Conservation (phyloP, 768 basidiomycete genomes). For the Panaeolus papilionaceus region DNA sequence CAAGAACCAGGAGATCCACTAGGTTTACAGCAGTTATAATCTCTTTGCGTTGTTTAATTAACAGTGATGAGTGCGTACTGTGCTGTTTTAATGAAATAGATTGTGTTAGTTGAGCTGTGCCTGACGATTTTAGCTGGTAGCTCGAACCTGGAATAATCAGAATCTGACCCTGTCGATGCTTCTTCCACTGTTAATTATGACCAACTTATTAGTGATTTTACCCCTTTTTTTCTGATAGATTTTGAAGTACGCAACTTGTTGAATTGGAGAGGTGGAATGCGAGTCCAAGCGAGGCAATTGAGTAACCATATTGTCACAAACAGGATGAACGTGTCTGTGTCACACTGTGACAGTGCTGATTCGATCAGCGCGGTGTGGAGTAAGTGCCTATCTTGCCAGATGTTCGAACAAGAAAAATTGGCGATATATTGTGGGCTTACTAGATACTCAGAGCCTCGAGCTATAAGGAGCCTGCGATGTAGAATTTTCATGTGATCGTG, state of each 20-base stretch:
- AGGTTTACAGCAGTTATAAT: conserved; percentile 16
- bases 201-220: not conserved
- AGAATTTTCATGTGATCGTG: too few species aligned
- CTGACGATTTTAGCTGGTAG: conserved; percentile 1
- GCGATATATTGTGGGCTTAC: too few species aligned
- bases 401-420: too few species aligned
- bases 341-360: not conserved
- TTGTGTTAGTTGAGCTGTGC: conserved; percentile 21
- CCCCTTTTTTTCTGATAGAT: not conserved
- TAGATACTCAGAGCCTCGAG: too few species aligned
- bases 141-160: conserved; percentile 92
- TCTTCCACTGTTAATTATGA: conserved; percentile 67
- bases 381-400: too few species aligned
- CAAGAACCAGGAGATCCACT: conserved; percentile 99
- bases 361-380: not conserved
- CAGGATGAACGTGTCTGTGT: conserved; percentile 6
- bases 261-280: not conserved
- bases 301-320: not conserved
- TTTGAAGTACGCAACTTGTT: conserved; percentile 27
- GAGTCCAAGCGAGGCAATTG: conserved; percentile 6
- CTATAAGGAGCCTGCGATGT: too few species aligned
- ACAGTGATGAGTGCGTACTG: conserved; percentile 36
- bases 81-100: conserved; percentile 33
- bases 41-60: conserved; percentile 5
- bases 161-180: conserved; percentile 91